Conservation (phyloP, 345 rosid species). For the Nephelium lappaceum region DNA sequence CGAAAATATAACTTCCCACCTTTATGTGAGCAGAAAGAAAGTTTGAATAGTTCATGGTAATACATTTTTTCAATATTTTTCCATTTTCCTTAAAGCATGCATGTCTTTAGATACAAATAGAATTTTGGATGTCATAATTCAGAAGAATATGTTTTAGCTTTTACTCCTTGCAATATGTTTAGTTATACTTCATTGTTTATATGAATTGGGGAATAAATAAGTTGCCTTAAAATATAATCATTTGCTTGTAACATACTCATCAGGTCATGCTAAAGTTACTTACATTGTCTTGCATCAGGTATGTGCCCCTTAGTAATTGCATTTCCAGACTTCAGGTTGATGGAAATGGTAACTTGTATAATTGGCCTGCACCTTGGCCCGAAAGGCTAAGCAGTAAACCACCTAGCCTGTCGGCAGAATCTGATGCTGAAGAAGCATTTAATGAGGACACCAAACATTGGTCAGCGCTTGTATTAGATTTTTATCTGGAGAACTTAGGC, state of each 20-base stretch:
- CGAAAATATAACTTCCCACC: constrained; percentile 63
- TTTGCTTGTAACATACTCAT: background rate
- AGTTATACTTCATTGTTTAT: background rate
- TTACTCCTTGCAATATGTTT: background rate
- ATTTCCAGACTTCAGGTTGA: constrained; percentile 68
- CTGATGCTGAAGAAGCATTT: constrained; percentile 40
- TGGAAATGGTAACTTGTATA: constrained; percentile 34
- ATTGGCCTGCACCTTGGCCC: constrained; percentile 89
- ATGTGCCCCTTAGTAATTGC: constrained; percentile 64
- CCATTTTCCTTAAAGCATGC: background rate
- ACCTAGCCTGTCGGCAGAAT: constrained; percentile 43
- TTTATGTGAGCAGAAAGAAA: constrained; percentile 52
- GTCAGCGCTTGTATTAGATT: constrained; percentile 65
- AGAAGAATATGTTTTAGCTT: background rate
- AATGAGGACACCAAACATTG: constrained; percentile 71
- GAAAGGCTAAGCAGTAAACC: constrained; percentile 66
- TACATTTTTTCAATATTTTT: constrained; percentile 11
- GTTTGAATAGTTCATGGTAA: constrained; percentile 67
- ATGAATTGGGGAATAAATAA: background rate
- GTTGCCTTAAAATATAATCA: too few species aligned
- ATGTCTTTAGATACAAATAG: background rate
- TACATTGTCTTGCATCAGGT: constrained; percentile 43
- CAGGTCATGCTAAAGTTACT: background rate
- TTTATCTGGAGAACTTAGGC: constrained; percentile 56
- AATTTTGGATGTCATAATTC: background rate